phyloP scores from a whole-genome alignment of 768 basidiomycete species.

The Leccinum obscurum region DNA sequence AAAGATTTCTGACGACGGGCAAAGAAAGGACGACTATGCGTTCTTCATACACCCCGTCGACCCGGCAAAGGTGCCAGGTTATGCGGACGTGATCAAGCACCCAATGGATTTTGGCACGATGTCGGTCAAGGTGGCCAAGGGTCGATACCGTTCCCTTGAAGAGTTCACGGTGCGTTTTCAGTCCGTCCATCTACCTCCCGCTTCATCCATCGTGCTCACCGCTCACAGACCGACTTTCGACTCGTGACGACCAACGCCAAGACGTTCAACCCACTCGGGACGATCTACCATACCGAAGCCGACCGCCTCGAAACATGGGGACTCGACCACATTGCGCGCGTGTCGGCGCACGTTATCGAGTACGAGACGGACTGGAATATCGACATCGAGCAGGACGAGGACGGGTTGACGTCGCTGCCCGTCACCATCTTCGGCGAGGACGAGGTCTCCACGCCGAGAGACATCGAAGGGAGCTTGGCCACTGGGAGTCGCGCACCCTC shows the following conservation, averaged over 20 bases:
- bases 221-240: conserved; percentile 58
- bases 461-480: conserved; percentile 43
- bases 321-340: conserved; percentile 54
- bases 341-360: conserved; percentile 72
- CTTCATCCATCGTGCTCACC: background rate
- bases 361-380: conserved; percentile 86
- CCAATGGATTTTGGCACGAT: conserved; percentile 97
- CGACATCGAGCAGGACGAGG: conserved; percentile 68
- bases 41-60: conserved; percentile 78
- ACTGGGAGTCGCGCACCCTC: conserved; percentile 49
- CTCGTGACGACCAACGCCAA: conserved; percentile 76
- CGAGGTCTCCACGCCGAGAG: conserved; percentile 42
- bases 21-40: conserved; percentile 83
- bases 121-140: conserved; percentile 69
- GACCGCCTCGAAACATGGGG: conserved; percentile 70
- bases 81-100: conserved; percentile 66
- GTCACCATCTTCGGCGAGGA: conserved; percentile 38
- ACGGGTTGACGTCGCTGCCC: conserved; percentile 22
- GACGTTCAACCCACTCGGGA: conserved; percentile 70
- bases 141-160: conserved; percentile 76
- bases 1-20: conserved; percentile 10
- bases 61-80: conserved; percentile 56
- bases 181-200: background rate
- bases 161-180: conserved; percentile 65
- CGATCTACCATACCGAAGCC: conserved; percentile 74